These are phyloP conservation scores for Pseudogymnoascus sp. DNA, from an alignment of 2,329 filamentous ascomycete species.

Conservation along the genomic window DNA sequence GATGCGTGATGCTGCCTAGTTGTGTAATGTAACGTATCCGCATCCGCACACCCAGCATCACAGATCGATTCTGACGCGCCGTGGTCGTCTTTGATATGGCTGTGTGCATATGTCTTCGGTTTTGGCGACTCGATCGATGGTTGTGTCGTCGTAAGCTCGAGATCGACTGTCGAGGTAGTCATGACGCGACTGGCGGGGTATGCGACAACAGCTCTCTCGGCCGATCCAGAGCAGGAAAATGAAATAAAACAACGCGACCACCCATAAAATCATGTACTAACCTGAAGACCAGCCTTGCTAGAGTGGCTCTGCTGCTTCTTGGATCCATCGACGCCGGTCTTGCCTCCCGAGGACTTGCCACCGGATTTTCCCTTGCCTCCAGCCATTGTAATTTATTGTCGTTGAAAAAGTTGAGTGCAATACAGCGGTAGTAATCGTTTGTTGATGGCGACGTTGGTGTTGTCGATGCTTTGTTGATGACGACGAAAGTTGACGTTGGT, in stretches of 20 bases:
- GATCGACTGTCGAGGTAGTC: neutral
- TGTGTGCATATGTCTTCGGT: neutral
- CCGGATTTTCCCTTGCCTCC: conserved; percentile 30
- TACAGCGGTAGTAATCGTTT: conserved; percentile 9
- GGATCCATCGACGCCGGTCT: conserved; percentile 26
- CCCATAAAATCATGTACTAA: conserved; percentile 19
- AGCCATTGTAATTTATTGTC: conserved; percentile 22
- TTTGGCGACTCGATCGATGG: neutral
- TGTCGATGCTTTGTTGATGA: conserved; percentile 11
- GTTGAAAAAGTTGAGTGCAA: neutral
- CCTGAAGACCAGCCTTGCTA: conserved; percentile 30
- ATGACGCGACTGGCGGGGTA: conserved; percentile 14
- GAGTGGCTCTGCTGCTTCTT: conserved; percentile 31
- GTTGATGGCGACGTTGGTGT: conserved; percentile 14
- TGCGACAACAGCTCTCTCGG: neutral
- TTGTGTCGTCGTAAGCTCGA: neutral
- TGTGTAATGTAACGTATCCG: neutral
- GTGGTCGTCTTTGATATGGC: neutral
- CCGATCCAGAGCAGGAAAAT: neutral
- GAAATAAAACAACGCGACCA: neutral
- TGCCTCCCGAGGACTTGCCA: conserved; percentile 30
- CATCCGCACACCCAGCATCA: neutral
- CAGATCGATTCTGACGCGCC: neutral
- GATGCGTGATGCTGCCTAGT: neutral
- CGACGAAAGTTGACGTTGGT: conserved; percentile 16